phyloP scores from a whole-genome alignment of 331 rosid species.

The Dryas integrifolia region DNA sequence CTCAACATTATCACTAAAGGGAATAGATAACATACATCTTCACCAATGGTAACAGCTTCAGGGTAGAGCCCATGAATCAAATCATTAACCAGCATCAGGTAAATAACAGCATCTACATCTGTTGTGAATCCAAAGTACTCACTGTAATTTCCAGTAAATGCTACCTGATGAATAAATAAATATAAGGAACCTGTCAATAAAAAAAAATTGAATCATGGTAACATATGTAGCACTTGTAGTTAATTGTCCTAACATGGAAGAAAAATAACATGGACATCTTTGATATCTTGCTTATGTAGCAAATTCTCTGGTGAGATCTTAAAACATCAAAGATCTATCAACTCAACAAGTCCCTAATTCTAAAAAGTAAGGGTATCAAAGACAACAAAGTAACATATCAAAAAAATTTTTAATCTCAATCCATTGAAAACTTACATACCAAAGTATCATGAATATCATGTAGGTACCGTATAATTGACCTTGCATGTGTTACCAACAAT shows the following conservation, averaged over 20 bases:
- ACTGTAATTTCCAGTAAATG: slow-evolving; percentile 82
- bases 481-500: background rate
- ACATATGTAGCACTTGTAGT: background rate
- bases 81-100: slow-evolving; percentile 96
- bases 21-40: slow-evolving; percentile 69
- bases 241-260: background rate
- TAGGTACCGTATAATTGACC: background rate
- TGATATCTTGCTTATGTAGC: background rate
- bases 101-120: slow-evolving; percentile 87
- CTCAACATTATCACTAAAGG: slow-evolving; percentile 6
- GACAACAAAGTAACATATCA: background rate
- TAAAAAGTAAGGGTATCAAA: background rate
- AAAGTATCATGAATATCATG: background rate
- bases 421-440: background rate
- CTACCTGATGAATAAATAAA: slow-evolving; percentile 42
- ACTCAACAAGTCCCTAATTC: background rate
- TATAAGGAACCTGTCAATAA: slow-evolving; percentile 5
- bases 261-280: background rate
- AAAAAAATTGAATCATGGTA: background rate
- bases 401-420: background rate
- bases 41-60: slow-evolving; percentile 84
- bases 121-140: slow-evolving; percentile 89
- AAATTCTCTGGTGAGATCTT: background rate
- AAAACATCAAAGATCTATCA: background rate
- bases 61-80: slow-evolving; percentile 93